These are phyloP conservation scores for Prunus mongolica DNA, from an alignment of 306 rosid genomes.

Conservation along the genomic window DNA sequence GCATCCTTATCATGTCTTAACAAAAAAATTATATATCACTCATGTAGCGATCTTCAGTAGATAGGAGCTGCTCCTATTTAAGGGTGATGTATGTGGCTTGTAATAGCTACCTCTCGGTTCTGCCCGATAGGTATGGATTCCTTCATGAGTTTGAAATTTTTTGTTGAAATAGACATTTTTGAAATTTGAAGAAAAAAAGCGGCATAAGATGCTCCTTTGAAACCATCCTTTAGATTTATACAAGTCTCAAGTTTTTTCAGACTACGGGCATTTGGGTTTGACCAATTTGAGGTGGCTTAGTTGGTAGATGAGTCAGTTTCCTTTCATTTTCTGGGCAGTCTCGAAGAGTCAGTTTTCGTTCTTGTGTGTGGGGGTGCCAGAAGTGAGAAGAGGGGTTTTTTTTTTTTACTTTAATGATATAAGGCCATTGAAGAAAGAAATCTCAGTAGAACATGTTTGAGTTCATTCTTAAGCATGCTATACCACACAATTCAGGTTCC, in stretches of 20 bases:
- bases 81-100: neutral
- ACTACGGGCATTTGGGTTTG: neutral
- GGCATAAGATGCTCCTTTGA: neutral
- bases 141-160: neutral
- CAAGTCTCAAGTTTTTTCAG: neutral
- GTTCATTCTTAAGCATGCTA: neutral
- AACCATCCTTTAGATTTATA: neutral
- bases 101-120: neutral
- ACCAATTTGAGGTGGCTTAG: neutral
- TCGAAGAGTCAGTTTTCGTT: neutral
- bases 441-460: neutral
- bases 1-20: neutral
- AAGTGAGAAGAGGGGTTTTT: too few relatives aligned
- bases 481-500: constrained; percentile 65
- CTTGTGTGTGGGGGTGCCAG: neutral
- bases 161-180: neutral
- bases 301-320: neutral
- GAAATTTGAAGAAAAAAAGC: neutral
- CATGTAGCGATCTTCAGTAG: too few relatives aligned
- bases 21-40: neutral
- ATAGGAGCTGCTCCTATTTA: neutral
- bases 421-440: neutral
- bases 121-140: neutral
- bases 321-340: neutral
- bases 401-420: neutral